These are phyloP conservation scores for Ceratopteris richardii DNA, from an alignment of 75 land plant species.

Conservation along the genomic window DNA sequence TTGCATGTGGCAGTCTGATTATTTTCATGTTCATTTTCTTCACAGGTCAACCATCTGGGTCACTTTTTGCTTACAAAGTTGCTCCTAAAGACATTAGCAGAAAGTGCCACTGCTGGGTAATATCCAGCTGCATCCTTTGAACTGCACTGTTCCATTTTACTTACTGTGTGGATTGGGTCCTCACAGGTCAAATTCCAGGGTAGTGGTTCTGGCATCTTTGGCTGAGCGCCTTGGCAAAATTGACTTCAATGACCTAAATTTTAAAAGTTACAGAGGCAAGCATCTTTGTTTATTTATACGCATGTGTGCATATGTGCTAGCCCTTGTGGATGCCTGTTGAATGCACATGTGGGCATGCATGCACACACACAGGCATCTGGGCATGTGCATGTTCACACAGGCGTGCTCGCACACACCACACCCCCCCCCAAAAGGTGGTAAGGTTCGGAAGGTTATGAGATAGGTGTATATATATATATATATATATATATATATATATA, in stretches of 20 bases:
- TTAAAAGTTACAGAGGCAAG: constrained; percentile 16
- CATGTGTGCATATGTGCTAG: not conserved
- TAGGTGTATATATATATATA: no score
- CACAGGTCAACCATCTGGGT: constrained; percentile 33
- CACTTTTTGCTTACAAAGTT: constrained; percentile 30
- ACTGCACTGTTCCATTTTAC: no score
- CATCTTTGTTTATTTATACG: not conserved
- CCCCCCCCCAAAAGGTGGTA: no score
- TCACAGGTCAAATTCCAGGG: constrained; percentile 19
- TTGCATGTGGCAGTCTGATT: no score
- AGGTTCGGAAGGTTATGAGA: no score
- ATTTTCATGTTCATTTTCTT: not conserved
- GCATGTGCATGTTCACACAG: no score
- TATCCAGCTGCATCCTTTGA: not conserved
- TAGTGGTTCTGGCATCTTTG: constrained; percentile 28
- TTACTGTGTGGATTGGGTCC: no score
- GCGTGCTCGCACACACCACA: no score
- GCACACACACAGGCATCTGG: no score
- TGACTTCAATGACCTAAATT: constrained; percentile 31
- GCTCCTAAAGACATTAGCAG: constrained; percentile 15
- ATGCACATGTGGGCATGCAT: no score
- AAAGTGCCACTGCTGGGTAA: constrained; percentile 15
- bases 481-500: no score
- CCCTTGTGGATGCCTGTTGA: no score
- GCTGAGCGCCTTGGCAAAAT: constrained; percentile 26